These are phyloP conservation scores for Colletotrichum sp. DNA, from an alignment of 2,329 filamentous ascomycete genomes.

Conservation along the genomic window DNA sequence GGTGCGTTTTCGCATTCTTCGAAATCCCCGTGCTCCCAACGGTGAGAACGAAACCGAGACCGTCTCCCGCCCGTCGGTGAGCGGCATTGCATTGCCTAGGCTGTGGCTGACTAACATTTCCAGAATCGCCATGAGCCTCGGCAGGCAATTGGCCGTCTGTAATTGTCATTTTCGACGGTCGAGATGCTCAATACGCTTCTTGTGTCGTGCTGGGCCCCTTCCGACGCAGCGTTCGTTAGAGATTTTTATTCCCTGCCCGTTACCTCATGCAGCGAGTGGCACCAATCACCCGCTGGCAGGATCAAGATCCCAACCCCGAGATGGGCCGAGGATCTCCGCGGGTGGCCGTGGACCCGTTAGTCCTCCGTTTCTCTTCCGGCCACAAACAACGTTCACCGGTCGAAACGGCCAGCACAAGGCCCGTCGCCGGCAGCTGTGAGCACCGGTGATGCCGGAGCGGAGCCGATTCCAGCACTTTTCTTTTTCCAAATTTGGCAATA, in stretches of 20 bases:
- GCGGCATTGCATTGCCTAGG: not conserved
- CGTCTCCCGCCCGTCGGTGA: not conserved
- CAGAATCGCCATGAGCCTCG: not conserved
- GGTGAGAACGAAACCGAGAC: not conserved
- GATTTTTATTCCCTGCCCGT: not conserved
- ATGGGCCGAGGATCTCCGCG: slow-evolving; percentile 5
- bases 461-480: not conserved
- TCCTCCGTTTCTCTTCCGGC: not conserved
- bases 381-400: slow-evolving; percentile 6
- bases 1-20: not conserved
- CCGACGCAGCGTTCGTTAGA: not conserved
- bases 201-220: not conserved
- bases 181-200: not conserved
- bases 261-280: not conserved
- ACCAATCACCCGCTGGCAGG: not conserved
- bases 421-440: not conserved
- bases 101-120: slow-evolving; percentile 4
- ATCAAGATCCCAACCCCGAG: slow-evolving; percentile 6
- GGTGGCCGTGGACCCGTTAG: not conserved
- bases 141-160: not conserved
- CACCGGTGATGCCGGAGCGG: not conserved
- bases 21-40: not conserved
- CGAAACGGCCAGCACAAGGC: not conserved
- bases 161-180: not conserved
- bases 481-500: not conserved